A percentile compares a stretch with the other conserved stretches of the same genome.
Conservation (phyloP, 2,329 filamentous ascomycete species). For the Fusarium protoensiforme region DNA sequence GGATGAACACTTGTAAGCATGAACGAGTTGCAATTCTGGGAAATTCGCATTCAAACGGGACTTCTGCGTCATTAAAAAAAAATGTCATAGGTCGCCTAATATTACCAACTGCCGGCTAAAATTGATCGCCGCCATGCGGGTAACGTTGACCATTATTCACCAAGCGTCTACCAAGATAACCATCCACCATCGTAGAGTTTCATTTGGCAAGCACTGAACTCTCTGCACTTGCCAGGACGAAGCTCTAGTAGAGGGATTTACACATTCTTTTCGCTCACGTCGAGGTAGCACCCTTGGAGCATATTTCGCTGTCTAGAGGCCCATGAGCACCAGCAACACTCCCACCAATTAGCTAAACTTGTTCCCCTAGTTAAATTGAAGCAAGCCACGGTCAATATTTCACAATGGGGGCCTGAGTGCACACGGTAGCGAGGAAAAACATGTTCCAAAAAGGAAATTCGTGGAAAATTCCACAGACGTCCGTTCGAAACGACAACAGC, state of each 20-base stretch:
- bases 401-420: background rate
- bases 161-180: background rate
- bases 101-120: background rate
- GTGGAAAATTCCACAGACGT: background rate
- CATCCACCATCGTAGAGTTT: background rate
- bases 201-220: background rate
- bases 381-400: background rate
- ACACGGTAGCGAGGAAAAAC: background rate
- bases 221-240: background rate
- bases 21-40: background rate
- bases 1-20: background rate
- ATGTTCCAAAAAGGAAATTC: background rate
- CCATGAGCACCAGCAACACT: background rate
- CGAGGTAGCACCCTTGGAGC: background rate
- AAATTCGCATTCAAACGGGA: background rate
- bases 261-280: background rate
- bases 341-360: background rate
- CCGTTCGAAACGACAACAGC: background rate
- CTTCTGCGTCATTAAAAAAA: background rate
- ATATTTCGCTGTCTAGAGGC: background rate
- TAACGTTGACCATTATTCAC: background rate
- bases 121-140: background rate
- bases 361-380: background rate
- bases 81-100: background rate
- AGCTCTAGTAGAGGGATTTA: background rate